Base-by-base conservation (phyloP, 192 early-diverging fungal species). In the Dissophora globulifera region DNA sequence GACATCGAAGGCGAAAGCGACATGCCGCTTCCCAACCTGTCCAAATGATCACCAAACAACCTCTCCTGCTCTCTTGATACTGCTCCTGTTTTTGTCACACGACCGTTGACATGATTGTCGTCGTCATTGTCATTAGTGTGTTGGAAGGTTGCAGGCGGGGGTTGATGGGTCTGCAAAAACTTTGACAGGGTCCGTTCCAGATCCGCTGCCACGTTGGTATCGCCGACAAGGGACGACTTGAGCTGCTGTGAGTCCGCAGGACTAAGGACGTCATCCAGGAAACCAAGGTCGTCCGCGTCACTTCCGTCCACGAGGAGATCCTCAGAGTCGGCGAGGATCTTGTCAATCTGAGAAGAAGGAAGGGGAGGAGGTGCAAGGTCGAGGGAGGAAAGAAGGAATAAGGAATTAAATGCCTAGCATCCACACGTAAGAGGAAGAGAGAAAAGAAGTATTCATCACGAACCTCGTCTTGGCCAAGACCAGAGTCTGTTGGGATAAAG, bases 101-200 rank as follows among this genome's bases (percentile, higher is more conserved):
- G n/a, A n/a, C n/a, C n/a, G n/a, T n/a, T n/a, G n/a, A n/a, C n/a
- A n/a, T n/a, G n/a, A n/a, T n/a, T n/a, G n/a, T n/a, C n/a, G n/a
- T n/a, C n/a, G n/a, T n/a, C n/a, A n/a, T n/a, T n/a, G n/a, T n/a
- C n/a, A n/a, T n/a, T n/a, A n/a, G n/a, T n/a, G n/a, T n/a, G n/a
- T 4, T 46, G 42, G 40, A 41, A 41, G 10, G 50, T 58, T 25
- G 35, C 12, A 10, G 52, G 23, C 1, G 69, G 45, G 1, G 53
- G 52, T 19, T 66, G 55, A 38, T 75, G 70, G 8, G 62, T 75
- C 57, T 65, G 62, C 25, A 75, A 19, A 26, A 75, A 75, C 46
- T 67, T 76, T 31, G 64, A 76, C 15, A 76, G 29, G 3, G 72
- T 67, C 40, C 27, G 60, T 67, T 76, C 72, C 1, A 76, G 56